Evolutionary conservation across 2,329 filamentous ascomycete genomes (phyloP).

Genomic region (Exophiala calicioides): DNA sequence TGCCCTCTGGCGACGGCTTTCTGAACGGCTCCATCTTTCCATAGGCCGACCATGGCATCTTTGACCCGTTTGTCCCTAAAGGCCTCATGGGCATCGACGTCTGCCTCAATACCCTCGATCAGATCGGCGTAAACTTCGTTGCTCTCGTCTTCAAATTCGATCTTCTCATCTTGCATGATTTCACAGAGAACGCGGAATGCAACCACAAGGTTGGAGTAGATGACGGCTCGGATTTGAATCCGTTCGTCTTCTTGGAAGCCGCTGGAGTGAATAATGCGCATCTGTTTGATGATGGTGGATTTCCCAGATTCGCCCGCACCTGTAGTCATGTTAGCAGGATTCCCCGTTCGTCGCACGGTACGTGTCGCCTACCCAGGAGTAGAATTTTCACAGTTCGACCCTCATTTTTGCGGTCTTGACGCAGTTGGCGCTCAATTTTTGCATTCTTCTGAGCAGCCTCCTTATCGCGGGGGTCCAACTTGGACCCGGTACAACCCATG

Average conservation of each 20-base stretch:
- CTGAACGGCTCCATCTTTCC: conserved; percentile 81
- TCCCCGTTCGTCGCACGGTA: too few species aligned
- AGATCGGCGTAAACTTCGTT: conserved; percentile 80
- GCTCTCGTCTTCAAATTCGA: conserved; percentile 73
- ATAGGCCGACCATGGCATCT: conserved; percentile 78
- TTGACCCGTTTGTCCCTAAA: conserved; percentile 66
- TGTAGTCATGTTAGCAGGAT: conserved; percentile 43
- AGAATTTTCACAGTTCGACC: conserved; percentile 89
- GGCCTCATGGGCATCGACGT: conserved; percentile 78
- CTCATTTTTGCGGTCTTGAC: conserved; percentile 83
- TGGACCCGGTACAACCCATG: conserved; percentile 50
- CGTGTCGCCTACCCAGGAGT: conserved; percentile 72
- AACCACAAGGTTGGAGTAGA: conserved; percentile 92
- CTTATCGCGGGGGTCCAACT: conserved; percentile 43
- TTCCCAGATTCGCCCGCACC: conserved; percentile 95
- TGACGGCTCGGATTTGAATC: conserved; percentile 90
- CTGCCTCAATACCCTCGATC: conserved; percentile 71
- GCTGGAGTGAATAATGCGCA: conserved; percentile 94
- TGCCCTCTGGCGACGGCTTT: conserved; percentile 90
- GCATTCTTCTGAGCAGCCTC: conserved; percentile 46
- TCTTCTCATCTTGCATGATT: conserved; percentile 82
- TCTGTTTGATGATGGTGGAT: conserved; percentile 96
- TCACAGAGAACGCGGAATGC: conserved; percentile 88
- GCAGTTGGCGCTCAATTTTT: conserved; percentile 84
- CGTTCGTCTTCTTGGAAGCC: conserved; percentile 89